Evolutionary conservation across 2,329 filamentous ascomycete species (phyloP), one percentile per base, ranked within the genome.

Genomic region (Dothistroma pini): DNA sequence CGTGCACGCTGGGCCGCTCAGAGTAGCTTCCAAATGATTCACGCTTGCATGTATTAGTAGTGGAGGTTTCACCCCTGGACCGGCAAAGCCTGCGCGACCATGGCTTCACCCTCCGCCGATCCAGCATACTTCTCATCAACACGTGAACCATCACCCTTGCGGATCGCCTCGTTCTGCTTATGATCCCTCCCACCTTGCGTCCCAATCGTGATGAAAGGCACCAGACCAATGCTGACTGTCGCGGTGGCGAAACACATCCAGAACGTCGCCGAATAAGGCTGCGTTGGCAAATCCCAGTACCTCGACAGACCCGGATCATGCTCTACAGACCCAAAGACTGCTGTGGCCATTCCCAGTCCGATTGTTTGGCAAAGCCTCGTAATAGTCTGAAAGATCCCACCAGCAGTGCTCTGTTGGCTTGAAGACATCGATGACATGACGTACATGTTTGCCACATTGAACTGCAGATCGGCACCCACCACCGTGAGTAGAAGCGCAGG

Each of bases 391-490:
- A 89, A 86, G 47, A 90, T 84, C 0, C 86, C 86, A 6, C 87
- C 86, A 0, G 86, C 86, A 14, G 89, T 81, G 0, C 84, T 85
- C 66, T 90, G 86, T 65, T 88, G 83, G n/a, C 82, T 77, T 1
- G 77, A 72, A 0, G 86, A 85, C 56, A 89, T 81, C 0, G 84
- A 84, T 4, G 84, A 86, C 79, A 89, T 84, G 57, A 89, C 86
- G 65, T 89, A 89, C 82, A 89, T 87, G 80, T 90, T 89, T 3
- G 84, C 83, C 22, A 89, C 86, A 62, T 89, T 88, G 72, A 89
- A 89, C 60, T 89, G 83, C 35, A 90, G 82, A 69, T 89, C 88
- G 0, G 86, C 86, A 0, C 87, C 87, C 4, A 88, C 76, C 1
- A 89, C 86, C 22, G 82, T 81, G 29, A 89, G 72, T 16, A 86